Percentiles rank a stretch among this genome's conserved stretches.
Conservation (phyloP, 2,329 filamentous ascomycete species). For the Cercospora brassicicola region DNA sequence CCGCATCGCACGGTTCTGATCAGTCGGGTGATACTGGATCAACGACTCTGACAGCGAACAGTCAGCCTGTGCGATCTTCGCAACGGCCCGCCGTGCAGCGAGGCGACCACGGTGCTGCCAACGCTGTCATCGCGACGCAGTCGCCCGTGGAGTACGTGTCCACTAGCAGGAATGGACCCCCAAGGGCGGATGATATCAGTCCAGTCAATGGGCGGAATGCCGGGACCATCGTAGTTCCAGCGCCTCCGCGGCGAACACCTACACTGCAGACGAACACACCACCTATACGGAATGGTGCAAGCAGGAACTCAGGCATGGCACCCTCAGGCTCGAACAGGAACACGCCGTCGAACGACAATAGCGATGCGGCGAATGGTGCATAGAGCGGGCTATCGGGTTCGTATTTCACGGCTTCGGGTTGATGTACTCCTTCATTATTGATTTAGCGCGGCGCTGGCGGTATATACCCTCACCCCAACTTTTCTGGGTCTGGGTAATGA, state of each 20-base stretch:
- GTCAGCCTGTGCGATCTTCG: not conserved
- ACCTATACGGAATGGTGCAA: conserved; percentile 1
- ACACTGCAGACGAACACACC: conserved; percentile 12
- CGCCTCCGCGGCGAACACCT: conserved; percentile 25
- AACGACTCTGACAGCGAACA: conserved; percentile 21
- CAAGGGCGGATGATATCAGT: conserved; percentile 36
- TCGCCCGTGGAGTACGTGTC: not conserved
- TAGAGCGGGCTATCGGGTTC: not conserved
- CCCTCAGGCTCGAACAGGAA: conserved; percentile 2
- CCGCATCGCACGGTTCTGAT: conserved; percentile 14
- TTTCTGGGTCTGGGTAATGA: not conserved
- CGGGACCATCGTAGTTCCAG: conserved; percentile 31
- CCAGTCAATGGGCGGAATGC: conserved; percentile 25
- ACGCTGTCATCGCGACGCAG: not conserved
- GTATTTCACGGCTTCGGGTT: not conserved
- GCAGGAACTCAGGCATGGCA: not conserved
- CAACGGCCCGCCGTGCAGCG: conserved; percentile 1
- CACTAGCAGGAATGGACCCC: conserved; percentile 22
- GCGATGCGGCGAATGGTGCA: too few relatives aligned
- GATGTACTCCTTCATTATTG: not conserved
- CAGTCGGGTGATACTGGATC: conserved; percentile 13
- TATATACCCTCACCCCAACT: not conserved
- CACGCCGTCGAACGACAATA: not conserved
- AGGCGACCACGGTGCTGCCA: not conserved
- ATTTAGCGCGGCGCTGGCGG: conserved; percentile 21